Evolutionary conservation across 2,329 filamentous ascomycete species (phyloP).

Genomic region (Leptosphaerulina australis): DNA sequence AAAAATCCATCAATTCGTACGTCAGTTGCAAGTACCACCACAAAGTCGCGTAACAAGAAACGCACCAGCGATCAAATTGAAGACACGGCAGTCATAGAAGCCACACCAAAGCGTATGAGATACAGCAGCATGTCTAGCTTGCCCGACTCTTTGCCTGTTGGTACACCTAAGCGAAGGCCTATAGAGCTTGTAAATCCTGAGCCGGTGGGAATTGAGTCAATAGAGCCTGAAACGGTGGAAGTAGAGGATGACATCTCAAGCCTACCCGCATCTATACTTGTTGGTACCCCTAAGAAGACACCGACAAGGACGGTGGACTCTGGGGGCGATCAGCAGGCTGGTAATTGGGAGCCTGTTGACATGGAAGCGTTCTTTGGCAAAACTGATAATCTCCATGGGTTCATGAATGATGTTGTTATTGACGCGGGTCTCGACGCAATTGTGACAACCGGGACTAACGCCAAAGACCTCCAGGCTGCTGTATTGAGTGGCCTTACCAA

Average conservation of each 20-base stretch:
- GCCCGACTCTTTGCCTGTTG: conserved; percentile 25
- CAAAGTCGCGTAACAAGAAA: conserved; percentile 20
- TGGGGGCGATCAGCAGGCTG: conserved; percentile 13
- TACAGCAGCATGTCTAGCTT: conserved; percentile 32
- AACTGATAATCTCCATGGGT: conserved; percentile 24
- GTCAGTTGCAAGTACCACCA: conserved; percentile 24
- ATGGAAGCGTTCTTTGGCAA: conserved; percentile 71
- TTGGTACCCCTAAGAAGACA: conserved; percentile 48
- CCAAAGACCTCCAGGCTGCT: conserved; percentile 53
- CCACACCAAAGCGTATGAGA: conserved; percentile 24
- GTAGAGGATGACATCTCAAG: conserved; percentile 27
- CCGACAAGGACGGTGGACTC: conserved; percentile 26
- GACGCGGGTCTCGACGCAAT: conserved; percentile 44
- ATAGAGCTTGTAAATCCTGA: conserved; percentile 17
- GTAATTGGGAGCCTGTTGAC: conserved; percentile 75
- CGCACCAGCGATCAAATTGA: conserved; percentile 26
- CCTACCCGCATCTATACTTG: conserved; percentile 22
- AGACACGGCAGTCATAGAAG: conserved; percentile 5
- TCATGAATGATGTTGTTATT: conserved; percentile 38
- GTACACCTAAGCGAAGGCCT: conserved; percentile 33
- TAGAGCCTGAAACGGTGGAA: conserved; percentile 1
- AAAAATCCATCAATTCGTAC: conserved; percentile 31
- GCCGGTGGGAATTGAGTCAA: conserved; percentile 3
- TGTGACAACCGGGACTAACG: conserved; percentile 20
- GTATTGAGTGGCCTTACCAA: conserved; percentile 69